Conservation (phyloP, 2,329 filamentous ascomycete species). For the Bipolaris gigantea region DNA sequence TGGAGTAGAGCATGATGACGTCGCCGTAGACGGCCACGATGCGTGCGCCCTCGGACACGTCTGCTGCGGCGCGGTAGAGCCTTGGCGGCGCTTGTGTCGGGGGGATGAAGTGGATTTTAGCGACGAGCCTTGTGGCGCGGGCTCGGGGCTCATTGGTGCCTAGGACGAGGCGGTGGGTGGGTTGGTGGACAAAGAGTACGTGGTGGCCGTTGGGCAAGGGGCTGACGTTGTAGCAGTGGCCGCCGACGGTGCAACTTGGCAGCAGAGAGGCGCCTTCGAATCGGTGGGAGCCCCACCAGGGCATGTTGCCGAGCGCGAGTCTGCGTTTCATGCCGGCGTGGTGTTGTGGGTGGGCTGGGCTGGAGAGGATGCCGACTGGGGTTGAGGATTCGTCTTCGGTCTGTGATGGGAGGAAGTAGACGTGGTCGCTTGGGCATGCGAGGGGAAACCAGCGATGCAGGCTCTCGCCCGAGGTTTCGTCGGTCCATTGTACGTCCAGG, state of each 20-base stretch:
- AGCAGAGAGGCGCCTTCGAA: slow-evolving; percentile 19
- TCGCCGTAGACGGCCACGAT: slow-evolving; percentile 61
- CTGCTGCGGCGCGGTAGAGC: slow-evolving; percentile 60
- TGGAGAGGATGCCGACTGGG: slow-evolving; percentile 65
- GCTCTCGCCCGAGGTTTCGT: slow-evolving; percentile 53
- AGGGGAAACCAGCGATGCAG: slow-evolving; percentile 60
- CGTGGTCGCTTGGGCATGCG: slow-evolving; percentile 55
- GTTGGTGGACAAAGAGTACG: slow-evolving; percentile 66
- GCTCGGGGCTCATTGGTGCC: too few relatives aligned
- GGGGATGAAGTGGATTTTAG: slow-evolving; percentile 60
- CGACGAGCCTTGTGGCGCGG: slow-evolving; percentile 62
- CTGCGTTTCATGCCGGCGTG: slow-evolving; percentile 25
- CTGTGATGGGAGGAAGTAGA: slow-evolving; percentile 63
- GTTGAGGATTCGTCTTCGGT: slow-evolving; percentile 56
- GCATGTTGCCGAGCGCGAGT: slow-evolving; percentile 21
- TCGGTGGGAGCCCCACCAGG: slow-evolving; percentile 27
- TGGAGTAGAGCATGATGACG: slow-evolving; percentile 60
- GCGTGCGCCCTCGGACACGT: slow-evolving; percentile 60
- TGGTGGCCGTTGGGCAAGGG: slow-evolving; percentile 68
- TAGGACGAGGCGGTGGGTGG: slow-evolving; percentile 59
- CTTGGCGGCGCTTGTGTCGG: slow-evolving; percentile 23
- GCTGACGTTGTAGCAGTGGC: slow-evolving; percentile 66
- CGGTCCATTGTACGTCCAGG: slow-evolving; percentile 65
- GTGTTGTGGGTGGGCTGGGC: slow-evolving; percentile 42
- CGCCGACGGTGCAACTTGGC: slow-evolving; percentile 39